Conservation (phyloP, 768 basidiomycete genomes). For the Dioszegia hungarica region DNA sequence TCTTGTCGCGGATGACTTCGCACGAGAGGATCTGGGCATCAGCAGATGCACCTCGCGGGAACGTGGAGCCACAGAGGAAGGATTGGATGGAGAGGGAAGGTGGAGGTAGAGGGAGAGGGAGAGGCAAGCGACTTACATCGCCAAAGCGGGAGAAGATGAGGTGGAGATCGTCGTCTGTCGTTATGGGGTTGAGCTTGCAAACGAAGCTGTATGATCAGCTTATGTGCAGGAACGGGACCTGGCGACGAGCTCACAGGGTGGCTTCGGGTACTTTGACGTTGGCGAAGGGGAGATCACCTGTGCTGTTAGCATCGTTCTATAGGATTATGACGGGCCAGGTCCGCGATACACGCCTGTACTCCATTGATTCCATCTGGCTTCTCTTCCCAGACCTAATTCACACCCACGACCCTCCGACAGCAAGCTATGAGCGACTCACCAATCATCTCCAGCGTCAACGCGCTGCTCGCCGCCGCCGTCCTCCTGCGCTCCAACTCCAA, state of each 20-base stretch:
- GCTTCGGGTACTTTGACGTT: constrained; percentile 97
- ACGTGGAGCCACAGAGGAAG: no score
- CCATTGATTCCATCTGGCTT: no score
- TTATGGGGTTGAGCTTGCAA: constrained; percentile 95
- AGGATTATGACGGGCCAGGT: no score
- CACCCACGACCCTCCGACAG: no score
- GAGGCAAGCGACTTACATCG: constrained; percentile 19
- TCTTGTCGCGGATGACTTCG: constrained; percentile 93
- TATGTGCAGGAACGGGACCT: neutral
- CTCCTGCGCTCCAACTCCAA: constrained; percentile 74
- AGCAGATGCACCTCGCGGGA: neutral
- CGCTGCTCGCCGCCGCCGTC: constrained; percentile 85
- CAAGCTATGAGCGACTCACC: constrained; percentile 53
- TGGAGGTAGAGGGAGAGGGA: neutral
- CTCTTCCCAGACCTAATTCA: no score
- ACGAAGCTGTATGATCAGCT: constrained; percentile 59
- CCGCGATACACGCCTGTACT: no score
- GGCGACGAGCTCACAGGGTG: constrained; percentile 55
- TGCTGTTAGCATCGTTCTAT: neutral
- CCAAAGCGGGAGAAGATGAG: constrained; percentile 96
- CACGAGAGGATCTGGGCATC: constrained; percentile 74
- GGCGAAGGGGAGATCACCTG: constrained; percentile 81
- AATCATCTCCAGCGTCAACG: constrained; percentile 97
- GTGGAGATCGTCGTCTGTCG: constrained; percentile 90
- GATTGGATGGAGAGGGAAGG: no score